These are phyloP conservation scores for Yamadazyma takamatsuzukensis DNA, from an alignment of 805 yeast genomes.

Conservation along the genomic window DNA sequence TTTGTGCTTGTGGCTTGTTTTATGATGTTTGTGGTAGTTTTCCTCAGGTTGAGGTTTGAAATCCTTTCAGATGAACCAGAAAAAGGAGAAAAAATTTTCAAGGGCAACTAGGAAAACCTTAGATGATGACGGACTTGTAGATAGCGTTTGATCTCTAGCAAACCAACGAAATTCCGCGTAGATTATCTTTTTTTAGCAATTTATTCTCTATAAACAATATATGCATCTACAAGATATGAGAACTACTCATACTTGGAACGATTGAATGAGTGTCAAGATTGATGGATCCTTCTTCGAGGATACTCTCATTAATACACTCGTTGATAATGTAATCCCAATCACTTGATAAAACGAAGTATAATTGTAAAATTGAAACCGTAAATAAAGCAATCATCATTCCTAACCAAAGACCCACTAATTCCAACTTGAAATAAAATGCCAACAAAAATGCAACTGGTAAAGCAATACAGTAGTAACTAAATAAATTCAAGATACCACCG, in stretches of 20 bases:
- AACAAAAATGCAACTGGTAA: conserved; percentile 44
- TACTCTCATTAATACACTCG: conserved; percentile 41
- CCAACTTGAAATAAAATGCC: conserved; percentile 38
- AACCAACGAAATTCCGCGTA: no score
- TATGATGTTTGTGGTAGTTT: no score
- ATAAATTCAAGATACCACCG: conserved; percentile 50
- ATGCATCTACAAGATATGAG: no score
- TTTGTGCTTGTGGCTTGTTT: no score
- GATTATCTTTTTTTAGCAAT: no score
- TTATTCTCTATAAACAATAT: no score
- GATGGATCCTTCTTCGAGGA: conserved; percentile 31
- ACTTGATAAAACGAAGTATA: conserved; percentile 36
- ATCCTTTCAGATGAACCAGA: no score
- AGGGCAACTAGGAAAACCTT: no score
- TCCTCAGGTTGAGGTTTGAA: no score
- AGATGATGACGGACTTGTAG: no score
- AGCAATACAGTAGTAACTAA: conserved; percentile 47
- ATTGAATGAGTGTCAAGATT: conserved; percentile 27
- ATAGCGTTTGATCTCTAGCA: no score
- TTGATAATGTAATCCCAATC: conserved; percentile 42
- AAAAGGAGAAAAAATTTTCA: no score
- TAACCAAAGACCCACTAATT: conserved; percentile 47
- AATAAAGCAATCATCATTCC: conserved; percentile 44
- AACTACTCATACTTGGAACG: conserved; percentile 27
- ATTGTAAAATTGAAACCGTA: conserved; percentile 38